Evolutionary conservation across 2,329 filamentous ascomycete species (phyloP), one percentile per base, ranked within the genome.

Genomic region (Penicillium fuscoglaucum): DNA sequence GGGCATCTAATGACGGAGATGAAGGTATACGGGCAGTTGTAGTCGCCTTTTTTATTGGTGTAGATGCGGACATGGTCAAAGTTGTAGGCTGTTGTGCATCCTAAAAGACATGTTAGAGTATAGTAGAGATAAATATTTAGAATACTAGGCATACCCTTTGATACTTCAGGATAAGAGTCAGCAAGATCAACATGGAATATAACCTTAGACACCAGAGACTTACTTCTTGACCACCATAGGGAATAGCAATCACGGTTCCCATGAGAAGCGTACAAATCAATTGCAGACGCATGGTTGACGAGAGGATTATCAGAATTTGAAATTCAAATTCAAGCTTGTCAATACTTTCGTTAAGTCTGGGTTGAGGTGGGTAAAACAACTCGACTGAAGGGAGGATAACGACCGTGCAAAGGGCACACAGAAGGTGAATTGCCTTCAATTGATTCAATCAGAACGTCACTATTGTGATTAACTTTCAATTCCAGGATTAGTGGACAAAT

Each of bases 21-120:
- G 49, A 54, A 28, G 51, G 49, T 15, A 43, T 21, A 12, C 41
- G 12, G n/a, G 52, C 17, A 15, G 39, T 52, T 15, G 54, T 39
- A 19, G 52, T 56, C 4, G 46, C 33, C 6, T 39, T 51, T 45
- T 61, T 61, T 49, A 56, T 61, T 17, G 51, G 48, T 55, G 59
- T 58, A 3, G n/a, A 53, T 39, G 51, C 55, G 35, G 53, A 39
- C 56, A 46, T 54, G 13, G 60, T 45, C 12, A 61, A 47, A 40
- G 44, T 47, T 17, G 47, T 29, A 15, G 53, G 19, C 17, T 47
- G 40, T 3, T 64, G 31, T 31, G 46, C 37, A 26, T 46, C 26
- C 47, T 61, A 19, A 35, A 21, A 29, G 50, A 33, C 6, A 31
- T 12, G n/a, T 55, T 47, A 53, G 39, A 19, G n/a, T n/a, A 2